These are phyloP conservation scores for Nepenthes mirabilis DNA, from an alignment of 148 eudicot species.

Conservation along the genomic window DNA sequence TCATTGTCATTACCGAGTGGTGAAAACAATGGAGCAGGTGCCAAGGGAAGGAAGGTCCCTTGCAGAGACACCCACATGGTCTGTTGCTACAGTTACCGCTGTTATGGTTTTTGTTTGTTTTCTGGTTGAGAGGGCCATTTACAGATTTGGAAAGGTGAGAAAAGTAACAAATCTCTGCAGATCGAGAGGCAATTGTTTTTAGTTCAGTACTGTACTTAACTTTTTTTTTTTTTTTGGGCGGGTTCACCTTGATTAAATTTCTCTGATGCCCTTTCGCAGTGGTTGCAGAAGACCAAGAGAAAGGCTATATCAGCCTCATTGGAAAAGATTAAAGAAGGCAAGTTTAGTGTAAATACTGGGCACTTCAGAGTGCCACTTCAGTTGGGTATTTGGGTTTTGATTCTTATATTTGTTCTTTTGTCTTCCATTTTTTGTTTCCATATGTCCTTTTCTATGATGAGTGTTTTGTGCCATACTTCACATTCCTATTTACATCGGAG, in stretches of 20 bases:
- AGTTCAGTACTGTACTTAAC: background rate
- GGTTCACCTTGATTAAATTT: background rate
- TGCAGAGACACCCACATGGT: conserved; percentile 95
- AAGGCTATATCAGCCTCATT: conserved; percentile 87
- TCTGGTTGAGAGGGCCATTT: conserved; percentile 70
- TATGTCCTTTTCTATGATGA: no score
- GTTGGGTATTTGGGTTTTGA: background rate
- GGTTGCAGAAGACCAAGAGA: conserved; percentile 92
- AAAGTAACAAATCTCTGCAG: background rate
- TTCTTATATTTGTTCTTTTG: no score
- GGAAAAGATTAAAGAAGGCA: conserved; percentile 96
- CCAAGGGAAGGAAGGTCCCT: conserved; percentile 81
- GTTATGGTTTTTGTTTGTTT: conserved; percentile 87
- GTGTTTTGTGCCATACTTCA: no score
- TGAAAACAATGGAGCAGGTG: background rate
- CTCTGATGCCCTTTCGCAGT: conserved; percentile 28
- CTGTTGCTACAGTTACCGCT: conserved; percentile 88
- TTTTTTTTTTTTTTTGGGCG: background rate
- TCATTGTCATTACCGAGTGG: no score
- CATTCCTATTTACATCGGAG: no score
- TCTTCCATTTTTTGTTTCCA: no score
- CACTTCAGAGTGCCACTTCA: no score
- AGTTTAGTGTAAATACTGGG: background rate
- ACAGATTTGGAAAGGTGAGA: conserved; percentile 85
- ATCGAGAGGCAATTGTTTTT: background rate